Percentiles rank a stretch among this genome's conserved stretches.
These are phyloP conservation scores for Tetratostichococcus sp. DNA, from an alignment of 139 green algal species.

Conservation along the genomic window DNA sequence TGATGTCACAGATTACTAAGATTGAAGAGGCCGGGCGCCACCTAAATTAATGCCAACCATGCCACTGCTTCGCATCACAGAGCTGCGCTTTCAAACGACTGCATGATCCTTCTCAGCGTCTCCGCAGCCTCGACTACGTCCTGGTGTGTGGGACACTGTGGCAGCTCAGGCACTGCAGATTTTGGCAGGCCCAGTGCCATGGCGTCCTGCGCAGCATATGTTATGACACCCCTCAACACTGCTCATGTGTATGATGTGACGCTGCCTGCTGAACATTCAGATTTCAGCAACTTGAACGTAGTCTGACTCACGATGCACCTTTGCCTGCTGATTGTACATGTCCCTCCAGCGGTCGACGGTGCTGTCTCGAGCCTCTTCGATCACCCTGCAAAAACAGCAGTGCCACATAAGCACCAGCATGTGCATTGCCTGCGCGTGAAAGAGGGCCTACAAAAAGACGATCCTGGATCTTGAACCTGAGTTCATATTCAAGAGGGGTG, in stretches of 20 bases:
- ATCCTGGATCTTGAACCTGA: too few species aligned
- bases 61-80: background rate
- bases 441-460: too few species aligned
- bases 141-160: background rate
- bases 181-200: background rate
- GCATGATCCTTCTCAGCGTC: background rate
- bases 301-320: background rate
- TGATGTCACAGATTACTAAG: too few species aligned
- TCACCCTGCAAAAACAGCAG: background rate
- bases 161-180: background rate
- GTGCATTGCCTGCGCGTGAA: too few species aligned
- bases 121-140: background rate
- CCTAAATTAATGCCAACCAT: too few species aligned
- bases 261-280: too few species aligned
- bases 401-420: too few species aligned
- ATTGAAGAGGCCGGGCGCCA: too few species aligned
- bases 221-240: too few species aligned
- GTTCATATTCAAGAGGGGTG: too few species aligned
- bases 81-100: slow-evolving; percentile 1
- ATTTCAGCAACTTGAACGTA: background rate
- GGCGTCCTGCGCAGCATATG: too few species aligned
- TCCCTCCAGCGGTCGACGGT: background rate
- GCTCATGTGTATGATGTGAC: too few species aligned
- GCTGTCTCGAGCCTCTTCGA: background rate
- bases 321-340: background rate